Base-by-base conservation (phyloP, 1,284 basidiomycete species). In the Tranzscheliella williamsii region DNA sequence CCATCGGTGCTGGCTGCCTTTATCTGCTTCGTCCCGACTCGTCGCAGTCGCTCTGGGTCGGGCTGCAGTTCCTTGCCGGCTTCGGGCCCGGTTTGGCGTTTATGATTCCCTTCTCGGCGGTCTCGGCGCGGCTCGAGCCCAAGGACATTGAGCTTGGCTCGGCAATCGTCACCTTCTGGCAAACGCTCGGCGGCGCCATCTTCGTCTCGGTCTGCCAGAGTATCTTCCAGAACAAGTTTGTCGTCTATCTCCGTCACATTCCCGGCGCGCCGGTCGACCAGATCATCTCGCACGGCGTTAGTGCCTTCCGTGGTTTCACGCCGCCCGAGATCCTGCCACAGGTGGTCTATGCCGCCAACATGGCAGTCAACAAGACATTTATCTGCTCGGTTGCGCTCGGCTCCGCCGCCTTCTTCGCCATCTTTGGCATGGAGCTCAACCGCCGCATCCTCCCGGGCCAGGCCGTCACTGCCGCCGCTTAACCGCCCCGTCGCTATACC, bases 211-310 rank as follows among this genome's bases (percentile, higher is more conserved):
- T 63, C 32, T 55, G 46, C 33, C 63, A 67, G 26, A 24, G 49
- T 16, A 47, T 67, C 36, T 67, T 67, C 42, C 60, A 64, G 24
- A 67, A 67, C 57, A 53, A 63, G 31, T 67, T 64, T 27, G 23
- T 54, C 27, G 17, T 48, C 22, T 33, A 64, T 22, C 39, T 67
- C 11, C 15, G 21, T 12, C 5, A 39, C 3, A 44, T 67, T 5
- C 54, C 54, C 16, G 48, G 44, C n/a, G 54, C 47, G 3, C 33
- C 57, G 21, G 26, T 50, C 4, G 35, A 45, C 3, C 12, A 38
- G 20, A 58, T 67, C 17, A n/a, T 67, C 21, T n/a, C 38, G 5
- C 38, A 67, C 20, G 60, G 64, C 6, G 46, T 67, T 2, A 46
- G 45, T 22, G 57, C 64, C 4, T 67, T 63, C 33, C 38, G 64